Evolutionary conservation across 164 flowering plant species (phyloP), one percentile per base, ranked within the genome.

Genomic region (Umbilicus rupestris): DNA sequence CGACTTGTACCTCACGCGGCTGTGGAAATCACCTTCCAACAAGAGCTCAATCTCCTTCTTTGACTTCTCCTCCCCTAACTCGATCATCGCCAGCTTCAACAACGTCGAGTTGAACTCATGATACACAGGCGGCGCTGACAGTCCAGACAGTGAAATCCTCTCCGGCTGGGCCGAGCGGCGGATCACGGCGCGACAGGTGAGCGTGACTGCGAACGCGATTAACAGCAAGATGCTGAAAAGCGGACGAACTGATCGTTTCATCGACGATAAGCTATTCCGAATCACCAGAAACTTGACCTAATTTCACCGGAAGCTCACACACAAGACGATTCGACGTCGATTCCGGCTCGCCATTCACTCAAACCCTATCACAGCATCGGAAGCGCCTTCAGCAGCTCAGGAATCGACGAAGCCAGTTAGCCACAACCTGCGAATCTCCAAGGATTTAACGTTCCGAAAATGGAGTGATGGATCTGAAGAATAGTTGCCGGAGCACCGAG

Each of bases 101-200:
- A 94, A 73, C 5, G 97, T 89, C 1, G 78, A 67, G 69, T 94
- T 94, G 67, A 85, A 72, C 73, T 0, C 79, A 70, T n/a, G n/a
- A n/a, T 11, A 58, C 10, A 46, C 45, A 1, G 49, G 24, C 35
- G 69, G 15, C 22, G n/a, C 63, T 33, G 68, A 64, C 6, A 50
- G 47, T 20, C 60, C 70, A n/a, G n/a, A n/a, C n/a, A n/a, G n/a
- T 0, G 19, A 46, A 16, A 14, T 4, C 47, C 37, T 55, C 2
- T 65, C 78, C n/a, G 50, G 66, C 62, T 62, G 74, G 9, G 55
- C 28, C 22, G 66, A 39, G 39, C 75, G 72, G 66, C 71, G 77
- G 30, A 85, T 55, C 7, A 76, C 73, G 5, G 77, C 63, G 37
- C 85, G 72, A 60, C 70, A 78, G 69, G 70, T 78, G 33, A 87